Base-by-base conservation (phyloP, 352 stramenopile genomes). In the Globisporangium emineosum region DNA sequence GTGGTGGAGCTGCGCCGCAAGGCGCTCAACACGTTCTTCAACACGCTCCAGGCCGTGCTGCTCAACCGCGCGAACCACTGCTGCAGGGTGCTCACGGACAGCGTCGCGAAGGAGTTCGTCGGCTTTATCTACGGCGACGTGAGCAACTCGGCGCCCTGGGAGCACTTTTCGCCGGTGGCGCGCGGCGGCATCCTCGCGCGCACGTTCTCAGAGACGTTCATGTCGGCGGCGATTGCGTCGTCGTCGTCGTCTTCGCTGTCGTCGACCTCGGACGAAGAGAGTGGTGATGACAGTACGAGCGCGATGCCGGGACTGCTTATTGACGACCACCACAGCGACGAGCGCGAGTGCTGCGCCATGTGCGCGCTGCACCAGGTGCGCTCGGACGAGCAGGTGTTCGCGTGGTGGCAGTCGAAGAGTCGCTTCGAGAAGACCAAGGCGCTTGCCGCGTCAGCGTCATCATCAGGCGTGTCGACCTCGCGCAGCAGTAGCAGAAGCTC, bases 1-100 rank as follows among this genome's bases (percentile, higher is more conserved):
- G 68, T 78, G 33, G 68, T 79, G 23, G 65, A 70, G 3, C 42
- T 68, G 64, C 71, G 76, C 27, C 52, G 62, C 19, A 73, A 80
- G 52, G 69, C 69, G n/a, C 74, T 84, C 40, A 72, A 73, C 23
- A 64, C 67, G 42, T 80, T 72, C 54, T 72, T 82, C 32, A 66
- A 70, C 13, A 78, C 70, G 37, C 60, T 80, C 33, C 73, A 72
- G 32, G 65, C 25, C 3, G 55, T 57, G 21, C 27, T 83, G 43
- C 35, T 83, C 57, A 77, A 75, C 40, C 66, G 59, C 52, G 43
- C 29, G 42, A 83, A 83, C 45, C 75, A 80, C 55, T 55, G 52
- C 21, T 79, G 75, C 52, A 37, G 54, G 25, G 35, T 74, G 40
- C 66, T 70, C 43, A 56, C 70, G 23, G 66, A 57, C 12, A 4